Conservation (phyloP, 2,329 filamentous ascomycete species). For the Neonectria punicea region DNA sequence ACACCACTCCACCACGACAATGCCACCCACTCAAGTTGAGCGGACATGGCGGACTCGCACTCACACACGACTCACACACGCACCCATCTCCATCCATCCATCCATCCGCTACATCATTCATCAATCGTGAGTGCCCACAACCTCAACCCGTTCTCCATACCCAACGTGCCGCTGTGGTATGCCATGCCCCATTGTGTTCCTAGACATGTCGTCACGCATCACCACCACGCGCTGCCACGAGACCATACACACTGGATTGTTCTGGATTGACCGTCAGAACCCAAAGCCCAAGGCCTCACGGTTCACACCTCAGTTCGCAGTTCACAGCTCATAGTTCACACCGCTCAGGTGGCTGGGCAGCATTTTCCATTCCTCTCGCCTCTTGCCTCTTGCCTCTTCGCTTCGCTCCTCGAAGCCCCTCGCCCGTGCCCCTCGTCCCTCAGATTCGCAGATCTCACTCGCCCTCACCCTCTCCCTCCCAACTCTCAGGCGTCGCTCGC, state of each 20-base stretch:
- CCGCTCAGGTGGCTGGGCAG: constrained; percentile 19
- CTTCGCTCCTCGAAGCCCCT: not conserved
- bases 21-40: constrained; percentile 2
- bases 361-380: constrained; percentile 14
- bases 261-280: constrained; percentile 29
- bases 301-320: too few relatives aligned
- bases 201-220: constrained; percentile 43
- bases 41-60: not conserved
- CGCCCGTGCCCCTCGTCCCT: not conserved
- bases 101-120: constrained; percentile 33
- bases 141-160: constrained; percentile 27
- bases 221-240: constrained; percentile 37
- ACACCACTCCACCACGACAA: constrained; percentile 7
- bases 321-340: constrained; percentile 26
- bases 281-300: constrained; percentile 19
- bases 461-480: not conserved
- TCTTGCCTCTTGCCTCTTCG: not conserved
- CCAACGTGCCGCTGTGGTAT: constrained; percentile 30
- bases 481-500: constrained; percentile 11
- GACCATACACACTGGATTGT: constrained; percentile 34
- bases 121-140: constrained; percentile 18
- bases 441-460: not conserved
- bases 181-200: constrained; percentile 35
- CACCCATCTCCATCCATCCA: constrained; percentile 28
- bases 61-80: constrained; percentile 29